Base-by-base conservation (phyloP, 2,329 filamentous ascomycete species). In the Sporothrix phasma region DNA sequence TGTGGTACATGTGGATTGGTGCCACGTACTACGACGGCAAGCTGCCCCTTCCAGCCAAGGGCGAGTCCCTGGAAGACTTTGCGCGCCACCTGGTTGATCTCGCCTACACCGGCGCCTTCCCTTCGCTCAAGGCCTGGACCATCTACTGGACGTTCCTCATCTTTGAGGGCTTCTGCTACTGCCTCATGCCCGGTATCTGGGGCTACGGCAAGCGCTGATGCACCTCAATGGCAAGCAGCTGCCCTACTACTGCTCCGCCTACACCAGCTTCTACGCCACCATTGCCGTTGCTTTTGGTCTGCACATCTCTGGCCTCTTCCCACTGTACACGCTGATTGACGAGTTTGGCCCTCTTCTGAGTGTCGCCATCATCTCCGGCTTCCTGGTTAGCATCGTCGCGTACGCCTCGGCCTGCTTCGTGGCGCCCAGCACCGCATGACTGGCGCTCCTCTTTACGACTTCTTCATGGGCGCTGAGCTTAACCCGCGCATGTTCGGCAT, bases 1-100 rank as follows among this genome's bases (percentile, higher is more conserved):
- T 97, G 93, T 97, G 90, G 83, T 97, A 97, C 79, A 96, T 99
- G 92, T 97, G 92, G 92, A 87, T 96, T 75, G 94, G 94, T 60
- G 89, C 93, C 39, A 92, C 88, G 59, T 96, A 93, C 78, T 99
- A 97, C 77, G 80, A 91, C 73, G 93, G 93, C 70, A 86, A 89
- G 68, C 80, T 95, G 61, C 94, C 94, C 17, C 77, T 79, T 49
- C 89, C 85, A 1, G 77, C 78, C 2, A 74, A 83, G 49, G 88
- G 83, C 47, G 82, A 96, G 79, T 86, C 81, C 69, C 84, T 84
- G 73, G 69, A 72, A 13, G 86, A 93, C 19, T 97, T 97, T 73
- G 80, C 83, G 63, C 76, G 80, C 65, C 87, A 96, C 69, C 76
- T 97, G 74, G 82, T 78, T 68, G 72, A 86, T 67, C 79, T 96